Conservation (phyloP, 2,329 filamentous ascomycete genomes). For the Graphiopsis chlorocephala region DNA sequence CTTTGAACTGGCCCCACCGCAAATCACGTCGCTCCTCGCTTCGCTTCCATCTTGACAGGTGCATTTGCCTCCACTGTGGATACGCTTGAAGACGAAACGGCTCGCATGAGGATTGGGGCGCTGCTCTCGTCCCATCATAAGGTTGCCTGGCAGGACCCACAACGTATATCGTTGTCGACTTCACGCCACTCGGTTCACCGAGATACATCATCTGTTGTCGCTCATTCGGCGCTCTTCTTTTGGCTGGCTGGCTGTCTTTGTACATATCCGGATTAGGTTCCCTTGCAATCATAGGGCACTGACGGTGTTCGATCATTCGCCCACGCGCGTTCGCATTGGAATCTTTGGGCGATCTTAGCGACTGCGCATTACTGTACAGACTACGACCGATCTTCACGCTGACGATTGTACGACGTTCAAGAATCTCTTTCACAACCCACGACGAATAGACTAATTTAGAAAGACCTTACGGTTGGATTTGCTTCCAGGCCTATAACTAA, state of each 20-base stretch:
- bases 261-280: conserved; percentile 3
- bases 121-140: background rate
- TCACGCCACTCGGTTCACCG: background rate
- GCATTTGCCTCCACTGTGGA: background rate
- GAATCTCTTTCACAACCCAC: background rate
- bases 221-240: background rate
- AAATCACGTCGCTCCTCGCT: conserved; percentile 5
- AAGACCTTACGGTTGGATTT: background rate
- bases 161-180: background rate
- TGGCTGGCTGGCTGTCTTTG: conserved; percentile 3
- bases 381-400: background rate
- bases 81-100: conserved; percentile 1
- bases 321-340: background rate
- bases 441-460: background rate
- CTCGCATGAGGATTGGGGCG: conserved; percentile 15
- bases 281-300: background rate
- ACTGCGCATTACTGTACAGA: background rate
- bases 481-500: background rate
- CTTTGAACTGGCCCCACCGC: background rate
- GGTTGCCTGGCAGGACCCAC: background rate
- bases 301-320: background rate
- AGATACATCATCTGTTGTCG: background rate
- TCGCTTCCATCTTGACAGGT: conserved; percentile 4
- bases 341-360: background rate
- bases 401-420: conserved; percentile 7